Evolutionary conservation across 208 protist species (phyloP).

Genomic region (Leishmania amazonensis): DNA sequence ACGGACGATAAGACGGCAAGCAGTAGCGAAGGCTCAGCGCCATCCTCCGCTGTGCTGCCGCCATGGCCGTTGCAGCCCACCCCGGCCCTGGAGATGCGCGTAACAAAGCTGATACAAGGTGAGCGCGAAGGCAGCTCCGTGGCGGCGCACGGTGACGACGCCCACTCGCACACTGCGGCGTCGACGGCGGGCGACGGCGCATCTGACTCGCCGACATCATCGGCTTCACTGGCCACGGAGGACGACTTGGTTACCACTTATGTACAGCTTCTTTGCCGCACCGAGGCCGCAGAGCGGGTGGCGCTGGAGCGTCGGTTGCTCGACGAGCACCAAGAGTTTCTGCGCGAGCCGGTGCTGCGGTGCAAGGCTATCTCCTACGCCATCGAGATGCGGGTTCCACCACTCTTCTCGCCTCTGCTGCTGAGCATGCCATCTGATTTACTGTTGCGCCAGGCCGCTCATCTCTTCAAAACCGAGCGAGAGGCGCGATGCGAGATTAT

Average conservation of each 20-base stretch:
- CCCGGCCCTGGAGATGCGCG: background rate
- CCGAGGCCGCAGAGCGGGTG: conserved; percentile 69
- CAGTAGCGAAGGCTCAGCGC: background rate
- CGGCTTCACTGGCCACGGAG: conserved; percentile 3
- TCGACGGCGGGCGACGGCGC: background rate
- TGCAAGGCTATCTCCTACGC: conserved; percentile 35
- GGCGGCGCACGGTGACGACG: background rate
- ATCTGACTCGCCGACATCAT: background rate
- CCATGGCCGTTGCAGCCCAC: background rate
- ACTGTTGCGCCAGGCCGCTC: conserved; percentile 48
- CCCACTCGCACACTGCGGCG: background rate
- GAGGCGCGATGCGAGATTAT: conserved; percentile 48
- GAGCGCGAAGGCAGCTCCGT: background rate
- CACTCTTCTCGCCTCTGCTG: conserved; percentile 61
- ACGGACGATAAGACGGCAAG: background rate
- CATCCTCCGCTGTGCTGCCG: background rate
- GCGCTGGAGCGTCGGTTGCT: conserved; percentile 48
- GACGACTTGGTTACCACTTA: conserved; percentile 37
- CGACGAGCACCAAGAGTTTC: conserved; percentile 32
- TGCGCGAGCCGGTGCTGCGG: conserved; percentile 27
- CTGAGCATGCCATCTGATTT: conserved; percentile 42
- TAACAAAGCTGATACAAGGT: background rate
- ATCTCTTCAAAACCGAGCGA: conserved; percentile 65
- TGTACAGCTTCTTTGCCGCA: conserved; percentile 56
- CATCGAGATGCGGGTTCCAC: conserved; percentile 36